These are phyloP conservation scores for Xylaria venustula DNA, from an alignment of 495 filamentous ascomycete genomes.

Conservation along the genomic window DNA sequence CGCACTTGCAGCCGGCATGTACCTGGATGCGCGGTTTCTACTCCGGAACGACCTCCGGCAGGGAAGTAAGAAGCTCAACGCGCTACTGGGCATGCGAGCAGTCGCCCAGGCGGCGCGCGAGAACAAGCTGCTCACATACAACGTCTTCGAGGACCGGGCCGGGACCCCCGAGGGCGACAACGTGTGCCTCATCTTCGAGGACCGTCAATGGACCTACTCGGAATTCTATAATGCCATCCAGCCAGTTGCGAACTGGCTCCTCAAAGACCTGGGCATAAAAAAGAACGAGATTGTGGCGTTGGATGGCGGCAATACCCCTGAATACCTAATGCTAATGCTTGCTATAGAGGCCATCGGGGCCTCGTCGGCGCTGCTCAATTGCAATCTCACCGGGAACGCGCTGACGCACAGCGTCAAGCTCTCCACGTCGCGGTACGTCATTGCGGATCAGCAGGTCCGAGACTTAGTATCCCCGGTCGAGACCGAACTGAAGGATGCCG, in stretches of 20 bases:
- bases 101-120: slow-evolving; percentile 12
- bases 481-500: slow-evolving; percentile 21
- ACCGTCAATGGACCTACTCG: slow-evolving; percentile 32
- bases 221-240: slow-evolving; percentile 30
- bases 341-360: slow-evolving; percentile 48
- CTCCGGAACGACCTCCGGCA: slow-evolving; percentile 30
- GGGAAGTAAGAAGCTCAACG: slow-evolving; percentile 9
- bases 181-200: slow-evolving; percentile 38
- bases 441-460: slow-evolving; percentile 29
- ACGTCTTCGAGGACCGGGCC: slow-evolving; percentile 34
- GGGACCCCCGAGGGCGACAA: slow-evolving; percentile 19
- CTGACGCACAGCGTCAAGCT: slow-evolving; percentile 37
- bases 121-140: slow-evolving; percentile 27
- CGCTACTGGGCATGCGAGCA: background rate
- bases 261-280: slow-evolving; percentile 38
- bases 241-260: slow-evolving; percentile 38
- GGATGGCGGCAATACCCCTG: slow-evolving; percentile 34
- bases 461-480: slow-evolving; percentile 29
- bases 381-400: slow-evolving; percentile 33
- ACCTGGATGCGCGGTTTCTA: slow-evolving; percentile 20
- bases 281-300: slow-evolving; percentile 40
- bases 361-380: slow-evolving; percentile 41
- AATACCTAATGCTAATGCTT: slow-evolving; percentile 45
- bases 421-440: slow-evolving; percentile 27
- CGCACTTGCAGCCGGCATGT: slow-evolving; percentile 13